Evolutionary conservation across 768 basidiomycete species (phyloP).

Genomic region (Leucosporidium yakuticum): DNA sequence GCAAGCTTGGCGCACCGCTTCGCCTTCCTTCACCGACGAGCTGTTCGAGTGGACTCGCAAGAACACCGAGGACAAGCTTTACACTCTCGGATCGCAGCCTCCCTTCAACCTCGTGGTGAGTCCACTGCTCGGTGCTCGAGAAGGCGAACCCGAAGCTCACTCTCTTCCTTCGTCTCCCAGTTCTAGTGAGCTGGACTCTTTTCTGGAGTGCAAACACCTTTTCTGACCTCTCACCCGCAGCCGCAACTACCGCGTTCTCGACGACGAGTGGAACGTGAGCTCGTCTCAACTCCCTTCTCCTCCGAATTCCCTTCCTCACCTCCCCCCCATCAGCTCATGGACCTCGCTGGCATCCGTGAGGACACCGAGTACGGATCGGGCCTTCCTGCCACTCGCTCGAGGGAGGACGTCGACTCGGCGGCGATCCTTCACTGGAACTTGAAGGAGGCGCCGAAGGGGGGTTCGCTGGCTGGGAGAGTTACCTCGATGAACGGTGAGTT

Average conservation of each 20-base stretch:
- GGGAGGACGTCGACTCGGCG: neutral
- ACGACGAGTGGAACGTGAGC: conserved; percentile 3
- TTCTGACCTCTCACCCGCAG: neutral
- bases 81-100: neutral
- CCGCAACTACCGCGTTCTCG: conserved; percentile 8
- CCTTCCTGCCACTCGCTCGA: neutral
- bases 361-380: neutral
- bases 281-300: neutral
- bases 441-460: too few relatives aligned
- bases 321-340: neutral
- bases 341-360: neutral
- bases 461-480: too few relatives aligned
- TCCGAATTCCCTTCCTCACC: neutral
- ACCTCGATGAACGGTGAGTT: too few relatives aligned
- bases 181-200: neutral
- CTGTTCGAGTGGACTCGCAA: neutral
- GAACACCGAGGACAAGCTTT: conserved; percentile 6
- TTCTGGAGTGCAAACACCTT: neutral
- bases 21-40: neutral
- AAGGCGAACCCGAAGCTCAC: too few relatives aligned
- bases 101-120: conserved; percentile 6
- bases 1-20: neutral
- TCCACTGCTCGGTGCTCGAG: neutral
- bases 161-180: neutral
- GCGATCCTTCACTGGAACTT: conserved; percentile 3